Evolutionary conservation across 2,329 filamentous ascomycete genomes (phyloP), one percentile per base, ranked within the genome.

Genomic region (Leptographium procerum): DNA sequence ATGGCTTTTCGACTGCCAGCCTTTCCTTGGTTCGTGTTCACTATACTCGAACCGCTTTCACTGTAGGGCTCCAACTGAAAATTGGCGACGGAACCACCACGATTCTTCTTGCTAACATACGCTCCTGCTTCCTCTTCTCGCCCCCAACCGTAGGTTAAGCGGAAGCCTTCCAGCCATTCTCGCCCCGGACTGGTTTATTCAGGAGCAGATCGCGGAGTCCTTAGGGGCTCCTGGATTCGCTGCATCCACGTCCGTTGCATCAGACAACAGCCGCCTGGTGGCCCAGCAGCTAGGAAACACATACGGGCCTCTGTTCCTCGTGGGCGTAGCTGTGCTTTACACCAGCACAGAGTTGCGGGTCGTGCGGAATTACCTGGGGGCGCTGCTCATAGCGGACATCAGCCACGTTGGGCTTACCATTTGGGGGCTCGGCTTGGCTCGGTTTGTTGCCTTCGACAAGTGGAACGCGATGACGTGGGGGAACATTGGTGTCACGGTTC

Each of bases 401-500:
- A 83, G 84, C 3, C 87, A 90, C 67, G 71, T 90, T 29, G 81
- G 76, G 55, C 75, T 85, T 61, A 86, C 81, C 22, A 82, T 80
- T 60, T 71, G 73, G 65, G 78, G 76, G 8, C 74, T 89, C 62
- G 86, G 84, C 10, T 74, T 73, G 66, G 75, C 80, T 11, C 72
- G 71, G 36, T 76, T 81, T 52, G 61, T 80, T 51, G 77, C 82
- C 63, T 70, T 86, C 13, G 70, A 66, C 5, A 71, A 69, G 26
- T 90, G 87, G 87, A 89, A 88, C 68, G 73, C 78, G 36, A 79
- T 86, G 74, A 80, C 84, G n/a, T 88, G 83, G 82, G 87, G 87
- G 3, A 90, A 90, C 65, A 76, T 91, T 61, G 84, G 79, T 9
- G 76, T 78, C 55, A 89, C 86, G 29, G 79, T 84, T n/a, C 33